Evolutionary conservation across 345 rosid genomes (phyloP).

Genomic region (Aquilaria sinensis): DNA sequence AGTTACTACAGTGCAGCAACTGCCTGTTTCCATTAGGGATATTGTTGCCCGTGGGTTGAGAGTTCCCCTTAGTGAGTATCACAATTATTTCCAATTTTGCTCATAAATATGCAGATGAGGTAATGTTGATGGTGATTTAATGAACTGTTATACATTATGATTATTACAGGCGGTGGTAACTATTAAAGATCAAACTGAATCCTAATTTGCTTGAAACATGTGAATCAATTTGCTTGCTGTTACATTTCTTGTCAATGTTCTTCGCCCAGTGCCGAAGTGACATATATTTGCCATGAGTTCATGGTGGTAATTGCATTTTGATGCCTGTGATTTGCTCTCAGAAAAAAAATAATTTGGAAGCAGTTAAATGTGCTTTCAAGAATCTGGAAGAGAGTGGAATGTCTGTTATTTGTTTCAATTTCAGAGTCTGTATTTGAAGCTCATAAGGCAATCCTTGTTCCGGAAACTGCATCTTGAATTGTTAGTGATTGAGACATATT

Average conservation of each 20-base stretch:
- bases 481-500: no score
- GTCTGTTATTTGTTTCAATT: no score
- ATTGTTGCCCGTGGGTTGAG: constrained; percentile 57
- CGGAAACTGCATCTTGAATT: no score
- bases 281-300: not conserved
- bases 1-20: constrained; percentile 54
- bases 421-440: no score
- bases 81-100: not conserved
- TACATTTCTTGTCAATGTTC: not conserved
- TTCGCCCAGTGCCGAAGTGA: not conserved
- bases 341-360: no score
- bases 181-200: not conserved
- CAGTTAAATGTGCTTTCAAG: no score
- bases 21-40: constrained; percentile 72
- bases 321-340: not conserved
- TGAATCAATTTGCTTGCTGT: constrained; percentile 1
- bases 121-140: not conserved
- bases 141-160: not conserved
- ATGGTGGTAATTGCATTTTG: constrained; percentile 1
- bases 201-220: not conserved
- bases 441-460: no score
- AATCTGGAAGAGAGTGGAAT: no score
- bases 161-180: not conserved
- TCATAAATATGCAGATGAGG: constrained; percentile 2
- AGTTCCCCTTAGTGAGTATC: constrained; percentile 74